These are phyloP conservation scores for Lumnitzera littorea DNA, from an alignment of 345 rosid genomes.

Conservation along the genomic window DNA sequence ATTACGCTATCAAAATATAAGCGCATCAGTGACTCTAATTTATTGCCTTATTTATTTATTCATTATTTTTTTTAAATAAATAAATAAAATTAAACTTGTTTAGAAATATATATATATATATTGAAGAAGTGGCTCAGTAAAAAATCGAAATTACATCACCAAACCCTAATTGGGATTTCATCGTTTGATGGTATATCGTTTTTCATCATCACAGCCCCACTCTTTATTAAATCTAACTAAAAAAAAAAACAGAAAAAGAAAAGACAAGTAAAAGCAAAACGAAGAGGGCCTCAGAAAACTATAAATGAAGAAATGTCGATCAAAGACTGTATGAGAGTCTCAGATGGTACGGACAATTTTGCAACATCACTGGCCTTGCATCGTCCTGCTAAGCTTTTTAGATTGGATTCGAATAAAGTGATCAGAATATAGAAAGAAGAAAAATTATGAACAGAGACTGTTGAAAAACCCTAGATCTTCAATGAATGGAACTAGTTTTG, in stretches of 20 bases:
- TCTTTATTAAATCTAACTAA: neutral
- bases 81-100: no score
- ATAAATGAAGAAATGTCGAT: constrained; percentile 21
- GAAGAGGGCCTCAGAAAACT: constrained; percentile 25
- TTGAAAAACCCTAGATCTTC: no score
- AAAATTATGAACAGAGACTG: no score
- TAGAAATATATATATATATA: neutral
- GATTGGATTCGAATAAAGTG: no score
- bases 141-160: constrained; percentile 4
- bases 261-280: neutral
- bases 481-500: no score
- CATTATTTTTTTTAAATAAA: fast-evolving
- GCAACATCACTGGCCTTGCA: constrained; percentile 31
- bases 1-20: constrained; percentile 23
- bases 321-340: constrained; percentile 21
- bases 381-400: neutral
- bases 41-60: constrained; percentile 29
- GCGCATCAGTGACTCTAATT: constrained; percentile 75
- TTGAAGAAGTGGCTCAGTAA: constrained; percentile 18
- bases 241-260: neutral
- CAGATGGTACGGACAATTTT: constrained; percentile 65
- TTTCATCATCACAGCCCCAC: constrained; percentile 33
- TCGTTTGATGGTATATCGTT: constrained; percentile 48
- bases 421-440: no score
- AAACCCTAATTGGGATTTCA: constrained; percentile 18